phyloP scores from a whole-genome alignment of 179 eudicot species.

The Actinidia chinensis region DNA sequence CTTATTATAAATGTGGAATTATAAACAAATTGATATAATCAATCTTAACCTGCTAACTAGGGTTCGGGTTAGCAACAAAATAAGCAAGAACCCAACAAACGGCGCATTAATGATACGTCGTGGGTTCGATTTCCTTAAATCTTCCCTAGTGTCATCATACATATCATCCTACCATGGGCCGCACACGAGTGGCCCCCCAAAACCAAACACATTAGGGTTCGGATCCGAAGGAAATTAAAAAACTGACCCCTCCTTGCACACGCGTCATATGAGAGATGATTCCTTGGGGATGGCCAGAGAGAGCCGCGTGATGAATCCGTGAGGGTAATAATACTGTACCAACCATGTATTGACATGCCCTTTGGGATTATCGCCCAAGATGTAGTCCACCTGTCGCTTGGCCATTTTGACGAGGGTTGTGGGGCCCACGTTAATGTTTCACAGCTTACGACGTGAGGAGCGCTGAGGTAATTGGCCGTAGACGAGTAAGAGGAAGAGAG shows the following conservation, averaged over 20 bases:
- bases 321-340: conserved; percentile 75
- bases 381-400: conserved; percentile 73
- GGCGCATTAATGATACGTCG: conserved; percentile 95
- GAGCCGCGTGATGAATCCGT: conserved; percentile 88
- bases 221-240: conserved; percentile 63
- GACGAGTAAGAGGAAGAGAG: conserved; percentile 68
- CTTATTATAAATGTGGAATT: neutral
- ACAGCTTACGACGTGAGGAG: conserved; percentile 48
- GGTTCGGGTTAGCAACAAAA: conserved; percentile 57
- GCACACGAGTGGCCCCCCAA: conserved; percentile 92
- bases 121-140: conserved; percentile 85
- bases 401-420: conserved; percentile 54
- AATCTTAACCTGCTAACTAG: conserved; percentile 19
- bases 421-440: conserved; percentile 54
- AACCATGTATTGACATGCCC: conserved; percentile 90
- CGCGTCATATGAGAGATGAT: conserved; percentile 56
- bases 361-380: conserved; percentile 86
- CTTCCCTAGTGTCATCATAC: conserved; percentile 68
- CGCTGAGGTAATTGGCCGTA: conserved; percentile 69
- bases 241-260: conserved; percentile 70
- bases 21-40: neutral
- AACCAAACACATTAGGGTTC: conserved; percentile 62
- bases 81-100: conserved; percentile 85
- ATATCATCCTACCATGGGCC: conserved; percentile 80
- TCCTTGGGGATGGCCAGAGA: conserved; percentile 60